Conservation (phyloP, 371 early-diverging fungal genomes). For the Apophysomyces trapeziformis region DNA sequence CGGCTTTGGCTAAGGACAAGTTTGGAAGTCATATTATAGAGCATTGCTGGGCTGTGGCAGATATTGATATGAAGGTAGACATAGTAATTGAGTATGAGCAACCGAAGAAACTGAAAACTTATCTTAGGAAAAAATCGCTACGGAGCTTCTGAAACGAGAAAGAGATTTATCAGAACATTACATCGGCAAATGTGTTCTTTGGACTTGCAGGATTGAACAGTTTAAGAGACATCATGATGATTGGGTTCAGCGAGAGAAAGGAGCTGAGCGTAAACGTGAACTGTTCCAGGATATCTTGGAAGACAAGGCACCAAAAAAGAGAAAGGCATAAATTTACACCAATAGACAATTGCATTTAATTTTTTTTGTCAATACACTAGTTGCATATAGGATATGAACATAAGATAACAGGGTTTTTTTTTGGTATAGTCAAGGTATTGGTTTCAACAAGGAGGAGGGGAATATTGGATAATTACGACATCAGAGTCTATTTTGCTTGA, state of each 20-base stretch:
- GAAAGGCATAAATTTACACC: background rate
- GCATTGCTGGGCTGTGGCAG: slow-evolving; percentile 75
- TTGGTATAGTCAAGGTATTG: slow-evolving; percentile 2
- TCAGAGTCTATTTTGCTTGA: slow-evolving; percentile 69
- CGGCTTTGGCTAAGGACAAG: slow-evolving; percentile 69
- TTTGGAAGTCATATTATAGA: slow-evolving; percentile 84
- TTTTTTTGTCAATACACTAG: background rate
- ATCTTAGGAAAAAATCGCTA: slow-evolving; percentile 65
- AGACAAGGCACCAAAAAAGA: slow-evolving; percentile 27
- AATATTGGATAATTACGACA: background rate
- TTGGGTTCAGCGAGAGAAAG: slow-evolving; percentile 78
- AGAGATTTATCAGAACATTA: slow-evolving; percentile 62
- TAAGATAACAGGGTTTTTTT: background rate
- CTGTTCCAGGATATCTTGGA: slow-evolving; percentile 80
- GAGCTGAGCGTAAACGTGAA: slow-evolving; percentile 67
- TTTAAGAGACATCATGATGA: slow-evolving; percentile 76
- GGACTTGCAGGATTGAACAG: slow-evolving; percentile 79
- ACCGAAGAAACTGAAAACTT: background rate
- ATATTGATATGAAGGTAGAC: slow-evolving; percentile 68
- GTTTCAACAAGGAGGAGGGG: background rate
- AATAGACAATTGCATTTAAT: background rate
- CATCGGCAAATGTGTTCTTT: slow-evolving; percentile 75
- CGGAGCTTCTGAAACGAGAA: slow-evolving; percentile 65
- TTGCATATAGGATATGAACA: background rate
- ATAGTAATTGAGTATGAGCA: background rate